Evolutionary conservation across 1,284 basidiomycete genomes (phyloP).

Genomic region (Trametes sp.): DNA sequence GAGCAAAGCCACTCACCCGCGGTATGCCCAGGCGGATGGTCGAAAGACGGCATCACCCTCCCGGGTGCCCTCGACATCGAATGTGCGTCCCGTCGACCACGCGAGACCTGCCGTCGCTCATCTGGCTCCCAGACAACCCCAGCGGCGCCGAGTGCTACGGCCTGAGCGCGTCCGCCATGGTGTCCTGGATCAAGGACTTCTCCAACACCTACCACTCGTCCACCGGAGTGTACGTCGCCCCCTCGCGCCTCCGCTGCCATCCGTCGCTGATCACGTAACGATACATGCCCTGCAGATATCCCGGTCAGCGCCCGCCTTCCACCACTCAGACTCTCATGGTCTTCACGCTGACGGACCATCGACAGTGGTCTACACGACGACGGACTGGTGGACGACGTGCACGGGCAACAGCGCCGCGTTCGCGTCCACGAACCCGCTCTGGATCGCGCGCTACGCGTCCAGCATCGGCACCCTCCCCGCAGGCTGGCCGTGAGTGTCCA

Average conservation of each 20-base stretch:
- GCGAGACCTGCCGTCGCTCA: background rate
- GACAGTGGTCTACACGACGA: conserved; percentile 67
- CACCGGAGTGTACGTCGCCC: conserved; percentile 52
- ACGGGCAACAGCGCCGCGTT: conserved; percentile 65
- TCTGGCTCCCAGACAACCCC: conserved; percentile 50
- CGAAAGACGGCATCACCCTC: conserved; percentile 64
- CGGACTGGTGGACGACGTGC: conserved; percentile 74
- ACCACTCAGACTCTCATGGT: no score
- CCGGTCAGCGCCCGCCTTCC: conserved; percentile 38
- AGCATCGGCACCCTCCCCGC: conserved; percentile 60
- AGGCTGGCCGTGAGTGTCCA: conserved; percentile 53
- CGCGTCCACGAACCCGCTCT: conserved; percentile 59
- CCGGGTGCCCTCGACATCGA: conserved; percentile 74
- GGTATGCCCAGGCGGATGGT: conserved; percentile 57
- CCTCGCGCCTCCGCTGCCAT: background rate
- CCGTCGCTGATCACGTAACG: background rate
- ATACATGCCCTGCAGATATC: conserved; percentile 41
- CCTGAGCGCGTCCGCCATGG: conserved; percentile 60
- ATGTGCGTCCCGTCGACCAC: conserved; percentile 45
- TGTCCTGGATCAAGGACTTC: conserved; percentile 68
- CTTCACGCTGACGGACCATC: no score
- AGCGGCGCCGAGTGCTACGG: conserved; percentile 63
- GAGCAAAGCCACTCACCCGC: no score
- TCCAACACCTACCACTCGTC: conserved; percentile 64
- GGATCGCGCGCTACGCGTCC: conserved; percentile 63